A percentile compares a stretch with the other conserved stretches of the same genome.
Evolutionary conservation across 73 alveolate genomes (phyloP).

Genomic region (Blepharisma stoltei): DNA sequence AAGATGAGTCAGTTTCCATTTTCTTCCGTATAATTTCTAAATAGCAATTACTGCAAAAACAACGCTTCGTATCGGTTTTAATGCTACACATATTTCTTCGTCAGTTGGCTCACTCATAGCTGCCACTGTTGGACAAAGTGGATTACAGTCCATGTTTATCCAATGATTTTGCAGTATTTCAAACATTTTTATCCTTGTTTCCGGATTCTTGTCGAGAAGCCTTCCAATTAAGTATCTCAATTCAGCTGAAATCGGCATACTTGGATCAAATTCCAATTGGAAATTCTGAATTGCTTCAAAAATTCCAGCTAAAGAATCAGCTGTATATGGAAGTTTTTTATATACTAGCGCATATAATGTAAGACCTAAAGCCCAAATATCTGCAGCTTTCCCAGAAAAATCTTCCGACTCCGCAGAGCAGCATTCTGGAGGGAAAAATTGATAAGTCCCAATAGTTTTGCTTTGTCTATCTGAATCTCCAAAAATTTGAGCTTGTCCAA

Average conservation of each 20-base stretch:
- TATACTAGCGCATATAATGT: constrained; percentile 80
- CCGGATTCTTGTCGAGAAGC: constrained; percentile 83
- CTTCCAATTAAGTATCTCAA: constrained; percentile 54
- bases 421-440: constrained; percentile 96
- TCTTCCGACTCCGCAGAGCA: constrained; percentile 66
- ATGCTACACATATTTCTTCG: constrained; percentile 42
- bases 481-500: constrained; percentile 72
- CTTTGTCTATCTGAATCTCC: constrained; percentile 65
- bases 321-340: constrained; percentile 79
- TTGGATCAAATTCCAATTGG: constrained; percentile 46
- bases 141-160: constrained; percentile 62
- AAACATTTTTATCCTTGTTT: constrained; percentile 65
- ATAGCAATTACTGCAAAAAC: constrained; percentile 46
- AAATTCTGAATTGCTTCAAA: constrained; percentile 56
- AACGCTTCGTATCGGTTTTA: constrained; percentile 39
- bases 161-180: constrained; percentile 76
- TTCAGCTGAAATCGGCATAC: constrained; percentile 50
- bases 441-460: constrained; percentile 89
- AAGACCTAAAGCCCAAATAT: constrained; percentile 96
- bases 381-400: constrained; percentile 91
- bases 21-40: constrained; percentile 28
- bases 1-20: constrained; percentile 5
- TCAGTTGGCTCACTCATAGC: constrained; percentile 37
- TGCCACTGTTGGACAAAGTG: constrained; percentile 28
- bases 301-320: constrained; percentile 66